Evolutionary conservation across 305 asterid species (phyloP), one percentile per base, ranked within the genome.

Genomic region (Fraxinus greggii): DNA sequence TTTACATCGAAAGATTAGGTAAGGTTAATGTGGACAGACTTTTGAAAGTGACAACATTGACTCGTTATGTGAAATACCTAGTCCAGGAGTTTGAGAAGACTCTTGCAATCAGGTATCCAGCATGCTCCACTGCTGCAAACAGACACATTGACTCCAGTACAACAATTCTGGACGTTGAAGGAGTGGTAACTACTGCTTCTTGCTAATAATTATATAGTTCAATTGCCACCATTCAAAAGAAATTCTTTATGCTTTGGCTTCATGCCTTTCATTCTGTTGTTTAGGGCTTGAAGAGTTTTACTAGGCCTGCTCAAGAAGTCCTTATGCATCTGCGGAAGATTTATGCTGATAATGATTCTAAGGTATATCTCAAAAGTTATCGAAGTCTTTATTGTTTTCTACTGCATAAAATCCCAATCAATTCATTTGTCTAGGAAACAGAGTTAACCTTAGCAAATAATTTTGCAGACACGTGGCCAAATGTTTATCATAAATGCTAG

Each of bases 1-100:
- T 93, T 72, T 90, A 93, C 85, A 90, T 93, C 0, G 95, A 93
- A 80, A 81, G 92, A 78, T 80, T 92, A 84, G 95, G 97, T 79
- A 88, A 79, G 72, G 84, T 89, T 33, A 84, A 93, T 7, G 78
- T 89, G 26, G 83, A 88, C 69, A 72, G 86, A 45, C 91, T 93
- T 10, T 36, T 87, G 88, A 84, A 87, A 74, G 86, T 87, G 26
- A 93, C 95, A 4, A 89, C 93, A 10, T 75, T 85, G 48, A 93
- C 88, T 36, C 85, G 93, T 23, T 93, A 90, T 38, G 75, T 92
- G 24, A 87, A 83, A 80, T 93, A 87, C 82, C 93, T 87, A 75
- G 85, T 86, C 67, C 89, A 86, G 74, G 90, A 93, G 83, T 86
- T 83, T 4, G 95, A 93, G 79, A 93, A 88, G 85, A 86, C 95